Evolutionary conservation across 192 early-diverging fungal genomes (phyloP).

Genomic region (Gonapodya prolifera): DNA sequence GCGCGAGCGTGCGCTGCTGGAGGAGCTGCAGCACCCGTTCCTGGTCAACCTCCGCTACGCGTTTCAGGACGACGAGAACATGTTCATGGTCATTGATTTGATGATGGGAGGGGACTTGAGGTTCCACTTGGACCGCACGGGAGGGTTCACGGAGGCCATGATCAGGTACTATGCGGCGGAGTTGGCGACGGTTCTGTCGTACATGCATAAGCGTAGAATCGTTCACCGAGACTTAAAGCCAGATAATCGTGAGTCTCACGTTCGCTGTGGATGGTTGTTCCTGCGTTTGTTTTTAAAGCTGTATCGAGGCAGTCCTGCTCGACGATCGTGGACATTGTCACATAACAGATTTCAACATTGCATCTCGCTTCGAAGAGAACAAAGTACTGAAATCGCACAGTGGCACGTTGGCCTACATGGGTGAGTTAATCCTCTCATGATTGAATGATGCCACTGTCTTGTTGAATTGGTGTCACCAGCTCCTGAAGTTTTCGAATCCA

Average conservation of each 20-base stretch:
- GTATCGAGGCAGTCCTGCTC: slow-evolving; percentile 22
- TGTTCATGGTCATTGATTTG: slow-evolving; percentile 8
- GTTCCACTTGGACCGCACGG: slow-evolving; percentile 9
- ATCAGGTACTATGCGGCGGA: slow-evolving; percentile 81
- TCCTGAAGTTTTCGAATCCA: slow-evolving; percentile 4
- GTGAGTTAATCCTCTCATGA: slow-evolving; percentile 1
- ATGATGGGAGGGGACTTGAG: slow-evolving; percentile 7
- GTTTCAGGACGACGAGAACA: slow-evolving; percentile 29
- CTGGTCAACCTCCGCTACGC: slow-evolving; percentile 87
- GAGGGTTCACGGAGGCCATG: slow-evolving; percentile 57
- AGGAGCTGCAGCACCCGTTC: slow-evolving; percentile 76
- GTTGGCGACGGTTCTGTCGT: slow-evolving; percentile 70
- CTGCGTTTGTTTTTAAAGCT: background rate
- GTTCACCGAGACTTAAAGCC: slow-evolving; percentile 69
- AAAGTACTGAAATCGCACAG: slow-evolving; percentile 5
- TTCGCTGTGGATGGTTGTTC: background rate
- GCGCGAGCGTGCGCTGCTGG: slow-evolving; percentile 77
- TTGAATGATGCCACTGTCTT: background rate
- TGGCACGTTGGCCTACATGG: slow-evolving; percentile 10
- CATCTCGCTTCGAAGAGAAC: slow-evolving; percentile 1
- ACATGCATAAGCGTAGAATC: slow-evolving; percentile 78
- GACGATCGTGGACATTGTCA: slow-evolving; percentile 65
- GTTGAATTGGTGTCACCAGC: background rate
- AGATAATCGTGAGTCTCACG: slow-evolving; percentile 22
- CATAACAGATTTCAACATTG: slow-evolving; percentile 67